Percentiles rank a stretch among this genome's conserved stretches.
Conservation (phyloP, 139 green algal species). For the Coccomyxa sp. region DNA sequence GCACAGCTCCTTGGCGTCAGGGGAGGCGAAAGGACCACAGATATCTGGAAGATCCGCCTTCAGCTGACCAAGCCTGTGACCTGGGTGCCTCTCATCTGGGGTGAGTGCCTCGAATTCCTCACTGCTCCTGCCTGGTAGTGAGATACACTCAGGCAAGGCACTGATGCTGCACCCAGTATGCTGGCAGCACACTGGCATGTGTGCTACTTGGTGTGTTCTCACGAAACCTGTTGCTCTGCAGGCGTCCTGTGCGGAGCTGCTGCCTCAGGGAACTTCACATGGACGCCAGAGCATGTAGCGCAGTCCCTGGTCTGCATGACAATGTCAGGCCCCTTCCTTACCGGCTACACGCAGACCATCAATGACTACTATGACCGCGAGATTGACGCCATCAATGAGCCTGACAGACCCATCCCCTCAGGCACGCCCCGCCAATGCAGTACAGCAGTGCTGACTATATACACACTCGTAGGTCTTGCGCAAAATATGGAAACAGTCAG, state of each 20-base stretch:
- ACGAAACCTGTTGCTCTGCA: conserved; percentile 20
- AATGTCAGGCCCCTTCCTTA: conserved; percentile 93
- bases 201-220: not conserved
- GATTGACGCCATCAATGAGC: conserved; percentile 99
- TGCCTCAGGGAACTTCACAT: conserved; percentile 89
- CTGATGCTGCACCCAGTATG: no score
- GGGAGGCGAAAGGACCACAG: conserved; percentile 65
- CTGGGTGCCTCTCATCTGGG: conserved; percentile 99
- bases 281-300: conserved; percentile 71
- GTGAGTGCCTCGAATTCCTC: conserved; percentile 25
- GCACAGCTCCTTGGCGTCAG: conserved; percentile 87
- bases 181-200: no score
- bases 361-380: conserved; percentile 99
- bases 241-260: conserved; percentile 94
- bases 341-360: conserved; percentile 98
- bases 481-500: no score
- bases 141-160: not conserved
- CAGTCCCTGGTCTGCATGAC: conserved; percentile 88
- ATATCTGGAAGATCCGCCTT: conserved; percentile 96
- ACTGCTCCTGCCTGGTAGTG: not conserved
- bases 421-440: conserved; percentile 37
- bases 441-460: no score
- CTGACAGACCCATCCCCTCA: conserved; percentile 96
- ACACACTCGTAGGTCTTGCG: no score
- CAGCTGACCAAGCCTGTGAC: conserved; percentile 99